These are phyloP conservation scores for Rhytidiadelphus loreus DNA, from an alignment of 225 moss, liverwort and hornwort species.

Conservation along the genomic window DNA sequence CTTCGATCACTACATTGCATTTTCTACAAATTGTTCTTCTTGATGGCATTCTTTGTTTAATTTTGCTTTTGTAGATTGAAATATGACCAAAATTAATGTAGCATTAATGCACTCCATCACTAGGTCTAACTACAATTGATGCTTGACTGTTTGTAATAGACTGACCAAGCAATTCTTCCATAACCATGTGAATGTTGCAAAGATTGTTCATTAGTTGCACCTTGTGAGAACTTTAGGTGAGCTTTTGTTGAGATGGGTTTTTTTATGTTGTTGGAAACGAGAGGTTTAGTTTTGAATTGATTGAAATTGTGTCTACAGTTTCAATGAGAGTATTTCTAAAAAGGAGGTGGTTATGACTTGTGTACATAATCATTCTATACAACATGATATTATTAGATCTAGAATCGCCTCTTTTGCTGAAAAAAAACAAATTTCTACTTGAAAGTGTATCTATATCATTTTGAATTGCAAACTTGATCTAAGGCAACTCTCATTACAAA, in stretches of 20 bases:
- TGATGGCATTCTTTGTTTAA: neutral
- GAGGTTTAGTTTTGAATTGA: neutral
- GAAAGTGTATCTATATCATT: neutral
- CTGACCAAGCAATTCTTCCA: neutral
- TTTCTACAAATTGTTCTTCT: neutral
- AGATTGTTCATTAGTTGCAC: neutral
- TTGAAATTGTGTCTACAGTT: neutral
- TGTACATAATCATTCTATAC: neutral
- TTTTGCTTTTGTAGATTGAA: neutral
- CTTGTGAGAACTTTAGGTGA: neutral
- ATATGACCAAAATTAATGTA: neutral
- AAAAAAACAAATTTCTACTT: neutral
- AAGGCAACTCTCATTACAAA: neutral
- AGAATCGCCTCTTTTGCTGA: neutral
- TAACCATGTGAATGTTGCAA: neutral
- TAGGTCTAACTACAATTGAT: neutral
- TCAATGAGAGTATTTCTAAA: neutral
- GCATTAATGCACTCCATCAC: neutral
- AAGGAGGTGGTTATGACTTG: neutral
- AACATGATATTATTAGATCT: neutral
- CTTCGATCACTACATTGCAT: neutral
- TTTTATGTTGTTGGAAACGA: neutral
- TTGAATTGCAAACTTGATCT: too few species aligned
- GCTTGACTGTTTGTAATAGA: neutral
- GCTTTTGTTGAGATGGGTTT: neutral